Evolutionary conservation across 495 filamentous ascomycete genomes (phyloP).

Genomic region (Hamigera avellanea): DNA sequence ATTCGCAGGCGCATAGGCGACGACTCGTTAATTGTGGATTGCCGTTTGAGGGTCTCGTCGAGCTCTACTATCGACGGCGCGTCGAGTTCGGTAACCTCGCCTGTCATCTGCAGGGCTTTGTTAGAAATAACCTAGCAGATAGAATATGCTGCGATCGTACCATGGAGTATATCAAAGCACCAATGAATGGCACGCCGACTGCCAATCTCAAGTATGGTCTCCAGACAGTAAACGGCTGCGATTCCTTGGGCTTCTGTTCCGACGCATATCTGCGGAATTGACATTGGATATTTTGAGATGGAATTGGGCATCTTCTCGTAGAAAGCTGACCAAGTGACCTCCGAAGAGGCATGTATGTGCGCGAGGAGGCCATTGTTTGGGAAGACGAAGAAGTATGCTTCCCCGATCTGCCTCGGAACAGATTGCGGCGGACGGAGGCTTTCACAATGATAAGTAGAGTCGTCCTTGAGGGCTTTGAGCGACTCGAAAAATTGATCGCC

Average conservation of each 20-base stretch:
- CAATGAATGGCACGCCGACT: conserved; percentile 50
- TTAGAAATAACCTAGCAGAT: conserved; percentile 1
- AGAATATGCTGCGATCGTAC: conserved; percentile 20
- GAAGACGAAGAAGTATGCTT: too few relatives aligned
- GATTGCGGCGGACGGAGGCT: too few relatives aligned
- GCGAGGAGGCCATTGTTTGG: conserved; percentile 21
- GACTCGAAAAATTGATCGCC: too few relatives aligned
- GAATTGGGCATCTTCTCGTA: conserved; percentile 11
- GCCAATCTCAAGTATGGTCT: conserved; percentile 44
- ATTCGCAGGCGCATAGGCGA: conserved; percentile 97
- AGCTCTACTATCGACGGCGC: conserved; percentile 45
- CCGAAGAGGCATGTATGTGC: conserved; percentile 28
- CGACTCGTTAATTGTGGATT: conserved; percentile 34
- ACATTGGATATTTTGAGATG: conserved; percentile 8
- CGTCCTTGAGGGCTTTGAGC: too few relatives aligned
- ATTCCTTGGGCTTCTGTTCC: conserved; percentile 11
- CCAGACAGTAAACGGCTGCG: conserved; percentile 32
- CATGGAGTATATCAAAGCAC: conserved; percentile 57
- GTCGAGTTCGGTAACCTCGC: conserved; percentile 41
- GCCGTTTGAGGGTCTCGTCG: conserved; percentile 32
- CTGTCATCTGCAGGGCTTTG: conserved; percentile 27
- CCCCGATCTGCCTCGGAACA: too few relatives aligned
- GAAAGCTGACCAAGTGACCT: conserved; percentile 22
- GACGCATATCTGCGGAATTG: conserved; percentile 22
- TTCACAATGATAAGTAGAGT: too few relatives aligned